These are phyloP conservation scores for Epichloe festucae DNA, from an alignment of 2,329 filamentous ascomycete genomes.

Conservation along the genomic window DNA sequence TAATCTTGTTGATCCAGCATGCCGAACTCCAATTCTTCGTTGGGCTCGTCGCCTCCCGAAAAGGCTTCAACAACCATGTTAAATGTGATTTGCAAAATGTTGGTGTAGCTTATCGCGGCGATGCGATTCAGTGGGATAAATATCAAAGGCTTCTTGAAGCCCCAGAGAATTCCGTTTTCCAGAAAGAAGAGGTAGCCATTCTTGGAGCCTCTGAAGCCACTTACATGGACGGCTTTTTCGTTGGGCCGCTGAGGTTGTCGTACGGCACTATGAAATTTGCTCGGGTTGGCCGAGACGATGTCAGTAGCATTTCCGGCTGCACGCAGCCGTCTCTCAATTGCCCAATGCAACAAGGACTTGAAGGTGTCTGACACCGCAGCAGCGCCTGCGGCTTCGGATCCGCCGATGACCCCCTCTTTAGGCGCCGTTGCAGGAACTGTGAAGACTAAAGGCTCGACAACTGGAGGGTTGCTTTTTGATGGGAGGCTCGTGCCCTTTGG, in stretches of 20 bases:
- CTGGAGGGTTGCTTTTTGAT: conserved; percentile 28
- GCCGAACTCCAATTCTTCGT: conserved; percentile 51
- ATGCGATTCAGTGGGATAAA: conserved; percentile 51
- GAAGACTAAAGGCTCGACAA: conserved; percentile 48
- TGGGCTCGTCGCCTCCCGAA: conserved; percentile 30
- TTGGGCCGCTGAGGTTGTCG: conserved; percentile 45
- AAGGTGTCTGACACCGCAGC: conserved; percentile 45
- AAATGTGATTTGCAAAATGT: conserved; percentile 54
- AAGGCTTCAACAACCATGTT: conserved; percentile 53
- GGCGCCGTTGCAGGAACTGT: conserved; percentile 47
- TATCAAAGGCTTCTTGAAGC: conserved; percentile 55
- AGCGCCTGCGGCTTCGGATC: conserved; percentile 35
- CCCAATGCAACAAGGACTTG: conserved; percentile 48
- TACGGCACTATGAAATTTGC: conserved; percentile 43
- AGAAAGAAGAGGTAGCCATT: conserved; percentile 58
- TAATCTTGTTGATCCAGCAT: conserved; percentile 62
- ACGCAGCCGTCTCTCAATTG: conserved; percentile 38
- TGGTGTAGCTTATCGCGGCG: conserved; percentile 52
- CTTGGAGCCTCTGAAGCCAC: conserved; percentile 53
- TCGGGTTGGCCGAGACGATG: conserved; percentile 39
- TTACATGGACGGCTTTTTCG: conserved; percentile 53
- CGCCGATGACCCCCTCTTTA: conserved; percentile 44
- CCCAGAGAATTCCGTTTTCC: conserved; percentile 54
- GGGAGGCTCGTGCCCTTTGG: conserved; percentile 41
- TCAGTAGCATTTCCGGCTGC: conserved; percentile 32